phyloP scores from a whole-genome alignment of 2,329 filamentous ascomycete species.

The Tolypocladium sp. region DNA sequence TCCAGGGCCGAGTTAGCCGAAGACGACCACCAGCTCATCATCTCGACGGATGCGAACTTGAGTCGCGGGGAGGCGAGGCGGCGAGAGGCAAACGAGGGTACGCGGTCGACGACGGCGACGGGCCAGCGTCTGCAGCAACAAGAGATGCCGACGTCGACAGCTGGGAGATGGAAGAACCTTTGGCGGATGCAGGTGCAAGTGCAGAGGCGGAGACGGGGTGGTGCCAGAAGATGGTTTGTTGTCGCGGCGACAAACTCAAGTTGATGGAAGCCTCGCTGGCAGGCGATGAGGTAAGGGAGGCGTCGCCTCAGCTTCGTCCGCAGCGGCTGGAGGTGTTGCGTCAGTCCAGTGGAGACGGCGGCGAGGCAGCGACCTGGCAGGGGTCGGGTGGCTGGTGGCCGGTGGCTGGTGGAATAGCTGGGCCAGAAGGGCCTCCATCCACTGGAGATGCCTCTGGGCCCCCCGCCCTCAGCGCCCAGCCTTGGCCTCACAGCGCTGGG shows the following conservation, averaged over 20 bases:
- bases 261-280: not conserved
- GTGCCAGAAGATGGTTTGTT: not conserved
- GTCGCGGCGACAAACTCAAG: not conserved
- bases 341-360: not conserved
- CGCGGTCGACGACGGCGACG: not conserved
- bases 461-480: not conserved
- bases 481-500: not conserved
- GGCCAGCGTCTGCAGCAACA: not conserved
- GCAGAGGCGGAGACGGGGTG: not conserved
- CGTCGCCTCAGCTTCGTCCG: not conserved
- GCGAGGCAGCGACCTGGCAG: not conserved
- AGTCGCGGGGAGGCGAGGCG: not conserved
- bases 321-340: not conserved
- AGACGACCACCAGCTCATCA: constrained; percentile 95
- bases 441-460: not conserved
- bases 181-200: not conserved
- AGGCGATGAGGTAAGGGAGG: not conserved
- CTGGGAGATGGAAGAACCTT: not conserved
- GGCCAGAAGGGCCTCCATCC: not conserved
- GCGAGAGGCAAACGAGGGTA: not conserved
- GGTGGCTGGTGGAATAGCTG: not conserved
- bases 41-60: constrained; percentile 19
- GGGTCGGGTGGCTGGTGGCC: not conserved
- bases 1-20: constrained; percentile 86
- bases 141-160: not conserved